Base-by-base conservation (phyloP, 768 basidiomycete genomes). In the Phylloporus rhodoxanthus region DNA sequence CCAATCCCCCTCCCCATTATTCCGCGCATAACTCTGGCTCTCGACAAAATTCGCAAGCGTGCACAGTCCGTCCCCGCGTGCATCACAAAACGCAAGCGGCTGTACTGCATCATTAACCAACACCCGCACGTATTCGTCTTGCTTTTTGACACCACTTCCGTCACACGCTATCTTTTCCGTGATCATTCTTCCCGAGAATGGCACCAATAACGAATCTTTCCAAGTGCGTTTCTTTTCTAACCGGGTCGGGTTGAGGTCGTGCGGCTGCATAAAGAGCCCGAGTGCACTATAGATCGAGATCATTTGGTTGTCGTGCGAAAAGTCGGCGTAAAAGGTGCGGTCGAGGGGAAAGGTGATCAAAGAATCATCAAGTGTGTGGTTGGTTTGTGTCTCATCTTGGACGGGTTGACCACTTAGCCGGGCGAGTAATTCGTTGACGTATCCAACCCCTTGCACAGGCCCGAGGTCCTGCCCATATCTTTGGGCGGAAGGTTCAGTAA, bases 261-360 rank as follows among this genome's bases (percentile, higher is more conserved):
- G 57, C 70, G 76, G n/a, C 46, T 64, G 65, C 72, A 75, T 45
- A 72, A 73, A 47, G 8, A 76, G 55, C 72, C 88, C 67, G 72
- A 79, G 44, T 59, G 87, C 65, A 62, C 74, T 56, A 52, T 80
- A 84, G 47, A 91, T 82, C 20, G 87, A 80, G 42, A 86, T 72
- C 79, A 93, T 87, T 60, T 83, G 69, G 65, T 89, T 85, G 61
- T 92, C 90, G 63, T 93, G 90, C 8, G 86, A 80, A 65, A 93
- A 91, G 67, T 93, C 90, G 19, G 78, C 81, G 59, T 87, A 89
- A 40, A 89, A 59, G 4, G 72, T 71, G 52, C 79, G 77, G 51
- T 81, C 58, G 13, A 87, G 74, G 0, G 90, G 89, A 70, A 93
- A 93, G 0, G 86, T 89, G 13, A 57, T 57, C 0, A 80, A 78